A percentile compares a stretch with the other conserved stretches of the same genome.
Conservation (phyloP, 306 rosid genomes). For the Hippophae gyantsensis region DNA sequence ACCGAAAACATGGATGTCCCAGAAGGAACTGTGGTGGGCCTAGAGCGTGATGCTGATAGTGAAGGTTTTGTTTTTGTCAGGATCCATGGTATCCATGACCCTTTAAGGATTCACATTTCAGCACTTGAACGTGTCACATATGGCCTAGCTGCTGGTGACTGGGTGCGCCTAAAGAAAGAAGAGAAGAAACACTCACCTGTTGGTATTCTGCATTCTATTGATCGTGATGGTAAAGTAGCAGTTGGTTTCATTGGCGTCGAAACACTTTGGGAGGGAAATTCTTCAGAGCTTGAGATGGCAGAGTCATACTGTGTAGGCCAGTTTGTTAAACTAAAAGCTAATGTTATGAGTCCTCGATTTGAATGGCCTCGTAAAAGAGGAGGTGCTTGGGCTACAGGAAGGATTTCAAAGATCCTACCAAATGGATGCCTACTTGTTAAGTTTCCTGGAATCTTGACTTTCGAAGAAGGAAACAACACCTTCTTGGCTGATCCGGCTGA, state of each 20-base stretch:
- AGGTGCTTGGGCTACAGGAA: constrained; percentile 57
- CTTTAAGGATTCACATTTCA: constrained; percentile 48
- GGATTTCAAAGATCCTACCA: constrained; percentile 69
- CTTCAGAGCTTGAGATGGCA: constrained; percentile 70
- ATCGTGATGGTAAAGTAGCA: constrained; percentile 43
- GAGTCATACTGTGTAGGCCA: constrained; percentile 62
- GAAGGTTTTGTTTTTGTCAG: constrained; percentile 56
- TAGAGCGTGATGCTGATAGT: constrained; percentile 44
- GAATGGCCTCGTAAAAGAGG: constrained; percentile 69
- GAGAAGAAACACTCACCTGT: constrained; percentile 62
- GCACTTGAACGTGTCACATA: constrained; percentile 63
- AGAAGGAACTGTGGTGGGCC: constrained; percentile 73
- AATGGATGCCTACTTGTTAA: constrained; percentile 72
- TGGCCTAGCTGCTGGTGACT: constrained; percentile 75
- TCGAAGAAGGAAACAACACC: constrained; percentile 40
- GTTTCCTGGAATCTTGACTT: constrained; percentile 64
- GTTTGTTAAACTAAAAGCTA: constrained; percentile 60
- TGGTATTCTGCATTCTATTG: constrained; percentile 71
- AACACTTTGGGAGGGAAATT: constrained; percentile 65
- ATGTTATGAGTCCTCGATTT: constrained; percentile 54
- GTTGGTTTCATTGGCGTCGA: constrained; percentile 72
- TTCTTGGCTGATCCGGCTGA: constrained; percentile 82
- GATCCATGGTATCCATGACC: constrained; percentile 79
- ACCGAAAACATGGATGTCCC: constrained; percentile 67
- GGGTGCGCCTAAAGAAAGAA: constrained; percentile 60